A percentile compares a stretch with the other conserved stretches of the same genome.
Evolutionary conservation across 345 rosid genomes (phyloP).

Genomic region (Geranium brycei): DNA sequence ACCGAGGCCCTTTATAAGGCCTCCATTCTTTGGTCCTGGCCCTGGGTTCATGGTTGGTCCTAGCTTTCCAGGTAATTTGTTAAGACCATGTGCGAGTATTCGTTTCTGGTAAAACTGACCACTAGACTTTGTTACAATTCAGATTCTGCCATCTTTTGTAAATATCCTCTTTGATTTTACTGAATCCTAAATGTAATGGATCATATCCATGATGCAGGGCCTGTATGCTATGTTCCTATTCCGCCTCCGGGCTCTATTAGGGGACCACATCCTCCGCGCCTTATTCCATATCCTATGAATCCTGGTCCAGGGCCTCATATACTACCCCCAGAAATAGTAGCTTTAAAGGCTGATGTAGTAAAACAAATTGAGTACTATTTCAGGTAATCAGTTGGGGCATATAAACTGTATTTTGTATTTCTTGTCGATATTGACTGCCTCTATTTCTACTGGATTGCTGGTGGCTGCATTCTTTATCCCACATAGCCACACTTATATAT

Average conservation of each 20-base stretch:
- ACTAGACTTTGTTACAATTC: neutral
- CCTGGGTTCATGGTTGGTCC: slow-evolving; percentile 73
- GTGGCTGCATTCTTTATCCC: no score
- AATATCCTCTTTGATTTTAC: neutral
- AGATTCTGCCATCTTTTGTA: neutral
- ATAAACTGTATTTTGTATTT: neutral
- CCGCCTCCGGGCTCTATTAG: slow-evolving; percentile 63
- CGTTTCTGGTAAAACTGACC: neutral
- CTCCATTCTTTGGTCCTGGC: slow-evolving; percentile 48
- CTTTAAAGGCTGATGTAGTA: slow-evolving; percentile 40
- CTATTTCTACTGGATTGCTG: neutral
- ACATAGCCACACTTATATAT: no score
- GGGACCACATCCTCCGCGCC: slow-evolving; percentile 55
- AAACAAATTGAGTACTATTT: slow-evolving; percentile 91
- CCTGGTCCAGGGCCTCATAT: slow-evolving; percentile 43
- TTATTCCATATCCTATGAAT: slow-evolving; percentile 45
- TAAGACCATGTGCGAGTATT: slow-evolving; percentile 1
- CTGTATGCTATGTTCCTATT: slow-evolving; percentile 50
- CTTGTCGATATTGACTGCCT: neutral
- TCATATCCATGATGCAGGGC: slow-evolving; percentile 30
- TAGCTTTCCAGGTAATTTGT: slow-evolving; percentile 57
- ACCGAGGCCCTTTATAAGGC: slow-evolving; percentile 51
- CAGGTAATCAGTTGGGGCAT: slow-evolving; percentile 33
- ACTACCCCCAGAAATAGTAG: slow-evolving; percentile 32
- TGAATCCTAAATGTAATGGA: slow-evolving; percentile 7